Evolutionary conservation across 2,329 filamentous ascomycete genomes (phyloP).

Genomic region (Colletotrichum sp.): DNA sequence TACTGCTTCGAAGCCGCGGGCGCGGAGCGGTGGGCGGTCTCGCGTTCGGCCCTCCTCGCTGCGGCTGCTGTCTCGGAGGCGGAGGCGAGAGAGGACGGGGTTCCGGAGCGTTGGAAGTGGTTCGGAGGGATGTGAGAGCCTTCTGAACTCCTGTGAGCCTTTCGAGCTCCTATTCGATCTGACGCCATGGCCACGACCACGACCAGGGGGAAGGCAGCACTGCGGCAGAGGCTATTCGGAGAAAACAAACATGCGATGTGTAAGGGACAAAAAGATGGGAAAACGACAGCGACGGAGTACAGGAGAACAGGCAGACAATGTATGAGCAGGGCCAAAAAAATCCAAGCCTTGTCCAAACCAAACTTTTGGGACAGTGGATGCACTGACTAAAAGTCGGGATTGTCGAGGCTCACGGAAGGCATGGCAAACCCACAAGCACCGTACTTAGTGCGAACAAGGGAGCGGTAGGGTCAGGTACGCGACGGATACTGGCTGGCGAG

Average conservation of each 20-base stretch:
- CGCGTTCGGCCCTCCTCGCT: conserved; percentile 17
- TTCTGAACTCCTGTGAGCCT: conserved; percentile 26
- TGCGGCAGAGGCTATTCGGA: neutral
- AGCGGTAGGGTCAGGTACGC: neutral
- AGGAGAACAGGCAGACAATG: neutral
- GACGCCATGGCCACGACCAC: conserved; percentile 23
- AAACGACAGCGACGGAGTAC: neutral
- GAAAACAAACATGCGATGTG: neutral
- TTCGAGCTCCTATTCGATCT: conserved; percentile 20
- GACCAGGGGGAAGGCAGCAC: neutral
- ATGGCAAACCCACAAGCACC: conserved; percentile 19
- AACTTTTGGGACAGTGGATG: conserved; percentile 20
- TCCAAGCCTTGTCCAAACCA: conserved; percentile 8
- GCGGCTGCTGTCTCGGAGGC: conserved; percentile 2
- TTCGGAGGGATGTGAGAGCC: conserved; percentile 18
- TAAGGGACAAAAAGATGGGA: neutral
- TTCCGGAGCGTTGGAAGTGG: neutral
- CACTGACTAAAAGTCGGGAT: conserved; percentile 22
- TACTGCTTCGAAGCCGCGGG: conserved; percentile 21
- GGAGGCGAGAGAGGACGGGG: neutral
- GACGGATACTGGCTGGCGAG: neutral
- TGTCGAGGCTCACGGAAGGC: conserved; percentile 17
- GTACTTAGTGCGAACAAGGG: conserved; percentile 14
- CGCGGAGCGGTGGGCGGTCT: conserved; percentile 23
- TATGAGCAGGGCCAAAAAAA: neutral